phyloP scores from a whole-genome alignment of 305 asterid genomes.

The Solanum hybrid region DNA sequence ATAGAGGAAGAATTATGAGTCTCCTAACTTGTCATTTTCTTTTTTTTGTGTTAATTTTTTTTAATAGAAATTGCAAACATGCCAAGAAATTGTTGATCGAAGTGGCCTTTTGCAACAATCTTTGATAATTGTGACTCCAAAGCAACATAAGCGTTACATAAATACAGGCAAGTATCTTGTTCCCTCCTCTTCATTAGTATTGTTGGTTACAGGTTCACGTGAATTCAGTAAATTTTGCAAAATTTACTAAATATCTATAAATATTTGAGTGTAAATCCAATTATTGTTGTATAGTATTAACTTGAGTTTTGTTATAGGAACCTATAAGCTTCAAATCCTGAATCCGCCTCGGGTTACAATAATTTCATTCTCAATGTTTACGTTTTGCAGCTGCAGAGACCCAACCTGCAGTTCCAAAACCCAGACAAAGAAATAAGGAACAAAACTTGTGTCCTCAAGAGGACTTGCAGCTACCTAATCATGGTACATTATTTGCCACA shows the following conservation, averaged over 20 bases:
- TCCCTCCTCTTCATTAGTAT: not conserved
- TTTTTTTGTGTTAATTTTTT: not conserved
- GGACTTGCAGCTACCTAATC: slow-evolving; percentile 20
- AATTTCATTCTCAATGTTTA: slow-evolving; percentile 19
- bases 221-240: not conserved
- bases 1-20: not conserved
- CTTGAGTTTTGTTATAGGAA: not conserved
- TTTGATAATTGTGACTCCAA: slow-evolving; percentile 35
- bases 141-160: slow-evolving; percentile 48
- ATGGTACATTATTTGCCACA: slow-evolving; percentile 17
- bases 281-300: not conserved
- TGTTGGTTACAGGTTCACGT: not conserved
- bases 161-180: slow-evolving; percentile 38
- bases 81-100: slow-evolving; percentile 25
- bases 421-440: not conserved
- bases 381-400: slow-evolving; percentile 11
- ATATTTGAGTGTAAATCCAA: not conserved
- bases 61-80: slow-evolving; percentile 39
- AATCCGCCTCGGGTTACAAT: not conserved
- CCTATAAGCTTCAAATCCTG: not conserved
- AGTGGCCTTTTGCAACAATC: slow-evolving; percentile 46
- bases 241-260: not conserved
- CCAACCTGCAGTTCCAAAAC: not conserved
- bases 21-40: not conserved
- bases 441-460: slow-evolving; percentile 18